phyloP scores from a whole-genome alignment of 768 basidiomycete species.

The Hebeloma cylindrosporum region DNA sequence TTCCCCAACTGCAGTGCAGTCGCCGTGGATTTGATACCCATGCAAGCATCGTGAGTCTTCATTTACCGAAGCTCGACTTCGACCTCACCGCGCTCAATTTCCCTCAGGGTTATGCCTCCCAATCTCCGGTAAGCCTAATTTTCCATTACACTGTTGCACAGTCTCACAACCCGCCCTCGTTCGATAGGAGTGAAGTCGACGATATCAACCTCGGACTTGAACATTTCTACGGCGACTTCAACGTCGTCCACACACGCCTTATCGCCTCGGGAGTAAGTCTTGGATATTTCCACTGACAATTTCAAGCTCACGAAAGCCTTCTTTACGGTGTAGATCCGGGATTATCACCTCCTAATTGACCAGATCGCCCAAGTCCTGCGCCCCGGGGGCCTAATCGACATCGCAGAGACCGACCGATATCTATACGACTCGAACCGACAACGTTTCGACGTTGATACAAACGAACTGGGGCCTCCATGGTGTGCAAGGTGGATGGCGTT shows the following conservation, averaged over 20 bases:
- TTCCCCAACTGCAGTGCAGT: slow-evolving; percentile 69
- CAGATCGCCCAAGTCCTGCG: slow-evolving; percentile 67
- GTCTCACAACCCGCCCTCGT: slow-evolving; percentile 8
- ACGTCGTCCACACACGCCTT: slow-evolving; percentile 72
- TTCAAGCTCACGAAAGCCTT: slow-evolving; percentile 18
- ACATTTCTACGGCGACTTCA: slow-evolving; percentile 77
- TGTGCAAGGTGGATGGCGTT: slow-evolving; percentile 62
- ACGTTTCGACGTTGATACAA: slow-evolving; percentile 42
- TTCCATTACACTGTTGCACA: slow-evolving; percentile 5
- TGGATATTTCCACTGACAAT: slow-evolving; percentile 5
- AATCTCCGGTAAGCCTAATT: slow-evolving; percentile 57
- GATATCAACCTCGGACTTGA: slow-evolving; percentile 84
- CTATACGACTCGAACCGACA: slow-evolving; percentile 54
- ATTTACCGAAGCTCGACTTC: slow-evolving; percentile 1
- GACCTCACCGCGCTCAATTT: slow-evolving; percentile 12
- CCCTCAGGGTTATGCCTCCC: slow-evolving; percentile 57
- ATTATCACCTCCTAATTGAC: slow-evolving; percentile 63
- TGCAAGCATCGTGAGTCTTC: slow-evolving; percentile 63
- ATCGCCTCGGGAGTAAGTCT: slow-evolving; percentile 69
- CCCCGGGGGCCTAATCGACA: slow-evolving; percentile 65
- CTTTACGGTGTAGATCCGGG: slow-evolving; percentile 52
- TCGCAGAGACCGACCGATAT: slow-evolving; percentile 70
- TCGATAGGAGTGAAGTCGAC: slow-evolving; percentile 72
- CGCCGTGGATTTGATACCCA: slow-evolving; percentile 78
- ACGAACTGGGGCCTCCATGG: slow-evolving; percentile 53